Conservation (phyloP, 257 asterid genomes). For the Solanum piurae region DNA sequence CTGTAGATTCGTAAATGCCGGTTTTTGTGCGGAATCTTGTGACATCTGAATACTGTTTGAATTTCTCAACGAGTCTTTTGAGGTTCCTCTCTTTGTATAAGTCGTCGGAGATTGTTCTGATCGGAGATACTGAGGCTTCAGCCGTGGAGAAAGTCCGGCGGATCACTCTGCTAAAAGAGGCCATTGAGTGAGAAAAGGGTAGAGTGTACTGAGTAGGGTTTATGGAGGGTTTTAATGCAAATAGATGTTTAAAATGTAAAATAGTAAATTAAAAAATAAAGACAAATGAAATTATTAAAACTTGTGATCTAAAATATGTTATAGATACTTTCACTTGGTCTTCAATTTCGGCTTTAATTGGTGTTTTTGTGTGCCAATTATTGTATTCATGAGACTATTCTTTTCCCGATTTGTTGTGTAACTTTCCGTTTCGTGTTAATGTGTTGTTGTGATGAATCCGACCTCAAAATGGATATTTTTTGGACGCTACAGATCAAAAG, state of each 20-base stretch:
- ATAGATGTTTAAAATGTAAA: background rate
- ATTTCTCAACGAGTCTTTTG: conserved; percentile 22
- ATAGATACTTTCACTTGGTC: background rate
- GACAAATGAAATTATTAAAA: background rate
- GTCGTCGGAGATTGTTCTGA: conserved; percentile 6
- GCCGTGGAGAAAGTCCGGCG: conserved; percentile 14
- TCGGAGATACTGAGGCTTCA: background rate
- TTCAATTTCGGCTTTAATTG: background rate
- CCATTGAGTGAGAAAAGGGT: background rate
- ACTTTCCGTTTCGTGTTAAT: no score
- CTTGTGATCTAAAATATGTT: background rate
- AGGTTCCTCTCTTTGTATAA: conserved; percentile 28
- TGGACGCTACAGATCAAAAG: background rate
- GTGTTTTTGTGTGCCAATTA: background rate
- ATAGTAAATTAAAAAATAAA: background rate
- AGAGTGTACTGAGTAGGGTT: background rate
- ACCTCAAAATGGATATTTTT: background rate
- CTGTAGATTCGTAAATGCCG: conserved; percentile 26
- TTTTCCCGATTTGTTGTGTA: background rate
- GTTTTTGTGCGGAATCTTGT: conserved; percentile 26
- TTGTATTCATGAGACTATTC: background rate
- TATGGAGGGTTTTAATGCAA: background rate
- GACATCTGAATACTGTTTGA: conserved; percentile 21
- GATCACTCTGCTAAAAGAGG: conserved; percentile 5
- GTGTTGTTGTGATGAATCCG: background rate